These are phyloP conservation scores for Dothistroma pini DNA, from an alignment of 2,329 filamentous ascomycete species.

Conservation along the genomic window DNA sequence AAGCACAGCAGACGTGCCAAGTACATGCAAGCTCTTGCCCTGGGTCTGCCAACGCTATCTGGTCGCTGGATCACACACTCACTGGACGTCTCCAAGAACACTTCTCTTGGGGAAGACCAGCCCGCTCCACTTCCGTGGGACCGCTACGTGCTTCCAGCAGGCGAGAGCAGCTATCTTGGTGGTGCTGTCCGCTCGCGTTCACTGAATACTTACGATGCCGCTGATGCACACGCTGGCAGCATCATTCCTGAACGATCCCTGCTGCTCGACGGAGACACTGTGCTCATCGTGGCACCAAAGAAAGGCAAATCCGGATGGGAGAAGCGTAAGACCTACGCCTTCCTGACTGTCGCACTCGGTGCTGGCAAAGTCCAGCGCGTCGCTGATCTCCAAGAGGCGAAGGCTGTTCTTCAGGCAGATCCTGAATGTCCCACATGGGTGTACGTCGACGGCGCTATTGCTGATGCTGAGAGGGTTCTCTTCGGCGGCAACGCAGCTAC, in stretches of 20 bases:
- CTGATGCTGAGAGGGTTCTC: conserved; percentile 52
- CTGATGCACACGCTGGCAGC: conserved; percentile 53
- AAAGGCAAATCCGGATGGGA: conserved; percentile 55
- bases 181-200: conserved; percentile 73
- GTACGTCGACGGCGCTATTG: conserved; percentile 66
- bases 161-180: conserved; percentile 71
- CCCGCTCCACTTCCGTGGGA: conserved; percentile 66
- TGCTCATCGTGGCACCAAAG: conserved; percentile 66
- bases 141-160: conserved; percentile 80
- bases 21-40: conserved; percentile 89
- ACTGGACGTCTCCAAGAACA: conserved; percentile 38
- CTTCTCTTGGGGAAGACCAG: conserved; percentile 37
- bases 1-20: conserved; percentile 82
- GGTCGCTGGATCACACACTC: conserved; percentile 77
- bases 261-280: conserved; percentile 54
- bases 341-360: conserved; percentile 74
- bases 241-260: conserved; percentile 50
- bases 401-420: conserved; percentile 54
- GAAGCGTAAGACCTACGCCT: conserved; percentile 68
- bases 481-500: conserved; percentile 34
- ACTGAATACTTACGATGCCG: conserved; percentile 58
- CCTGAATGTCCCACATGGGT: conserved; percentile 66
- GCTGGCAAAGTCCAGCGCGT: conserved; percentile 64
- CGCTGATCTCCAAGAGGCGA: conserved; percentile 62
- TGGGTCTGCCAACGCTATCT: conserved; percentile 82